Base-by-base conservation (phyloP, 768 basidiomycete species). In the Lactifluus piperatus region DNA sequence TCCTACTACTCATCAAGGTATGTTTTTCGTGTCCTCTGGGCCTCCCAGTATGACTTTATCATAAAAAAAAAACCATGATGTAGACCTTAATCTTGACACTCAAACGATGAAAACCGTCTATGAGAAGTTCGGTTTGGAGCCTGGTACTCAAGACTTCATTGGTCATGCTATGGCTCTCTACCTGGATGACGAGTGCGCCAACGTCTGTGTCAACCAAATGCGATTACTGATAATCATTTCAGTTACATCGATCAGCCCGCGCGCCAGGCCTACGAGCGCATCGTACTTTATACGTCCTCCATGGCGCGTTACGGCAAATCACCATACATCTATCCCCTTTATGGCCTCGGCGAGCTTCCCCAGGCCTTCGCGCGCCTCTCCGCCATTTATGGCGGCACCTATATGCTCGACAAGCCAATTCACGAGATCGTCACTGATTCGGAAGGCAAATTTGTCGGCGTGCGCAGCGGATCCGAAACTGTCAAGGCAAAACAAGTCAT, bases 221-320 rank as follows among this genome's bases (percentile, higher is more conserved):
- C 51, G 36, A 13, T 46, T 24, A 3, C 52, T 62, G 27, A 59
- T 26, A 43, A 24, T 52, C 24, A 47, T 60, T 51, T 24, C 65
- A 97, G 94, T 73, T 98, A 99, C 75, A 88, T 93, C 73, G 88
- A 81, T 67, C 90, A 95, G 72, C 81, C 91, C 52, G 97, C 95
- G 11, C 87, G 94, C 47, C 82, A 85, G 41, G 77, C 95, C 6
- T 94, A 95, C 71, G 85, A 97, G 67, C 91, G 97, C 62, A 97
- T 98, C 71, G 80, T 98, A 64, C 83, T 98, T 56, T 99, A 99
- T 78, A 97, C 94, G 29, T 87, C 90, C 11, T 98, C 97, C 20
- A 97, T 99, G 94, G 93, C 95, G 18, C 88, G 95, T 51, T 99
- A 95, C 73, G 97, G 95, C 67, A 98, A 99, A 74, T 98, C 97